Base-by-base conservation (phyloP, 768 basidiomycete genomes). In the Suillus subalutaceus region DNA sequence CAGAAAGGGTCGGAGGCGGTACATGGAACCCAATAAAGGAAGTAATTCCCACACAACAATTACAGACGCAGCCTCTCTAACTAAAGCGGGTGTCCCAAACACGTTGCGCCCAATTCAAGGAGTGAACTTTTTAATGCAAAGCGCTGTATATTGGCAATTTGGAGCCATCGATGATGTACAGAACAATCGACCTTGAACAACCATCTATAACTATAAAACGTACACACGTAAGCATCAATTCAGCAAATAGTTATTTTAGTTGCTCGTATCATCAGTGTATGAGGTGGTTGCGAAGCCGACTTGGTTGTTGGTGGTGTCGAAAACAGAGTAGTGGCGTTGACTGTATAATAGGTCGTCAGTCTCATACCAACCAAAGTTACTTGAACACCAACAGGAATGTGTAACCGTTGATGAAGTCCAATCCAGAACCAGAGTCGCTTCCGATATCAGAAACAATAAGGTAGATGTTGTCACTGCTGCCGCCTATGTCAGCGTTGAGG, bases 311-410 rank as follows among this genome's bases (percentile, higher is more conserved):
- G 69, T 69, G 26, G 79, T 77, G 67, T 85, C 82, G 66, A 70
- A 83, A 16, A 84, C 73, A 63, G 75, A 76, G 67, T 84, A 84
- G 74, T 75, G 84, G 35, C 84, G 79, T 69, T 85, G 76, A 5
- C 75, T 74, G 26, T 58, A 5, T 38, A 23, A 23, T 30, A 65
- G 37, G 32, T 46, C 9, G 9, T 38, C 23, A 56, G 37, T 52
- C 15, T 35, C 0, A 30, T 50, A 63, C 23, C 57, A 65, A 20
- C 18, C 67, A 69, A 74, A 59, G 50, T 68, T 65, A 37, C 65
- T 37, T 13, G 32, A 30, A 61, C 37, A 65, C 71, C 13, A 40
- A 71, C 72, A 73, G 55, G 52, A 70, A 70, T 35, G 68, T 16
- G 26, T 70, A 74, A 10, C 73, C 72, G 18, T 73, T 62, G 50